Evolutionary conservation across 2,329 filamentous ascomycete species (phyloP), one percentile per base, ranked within the genome.

Genomic region (Fusarium sublunatum): DNA sequence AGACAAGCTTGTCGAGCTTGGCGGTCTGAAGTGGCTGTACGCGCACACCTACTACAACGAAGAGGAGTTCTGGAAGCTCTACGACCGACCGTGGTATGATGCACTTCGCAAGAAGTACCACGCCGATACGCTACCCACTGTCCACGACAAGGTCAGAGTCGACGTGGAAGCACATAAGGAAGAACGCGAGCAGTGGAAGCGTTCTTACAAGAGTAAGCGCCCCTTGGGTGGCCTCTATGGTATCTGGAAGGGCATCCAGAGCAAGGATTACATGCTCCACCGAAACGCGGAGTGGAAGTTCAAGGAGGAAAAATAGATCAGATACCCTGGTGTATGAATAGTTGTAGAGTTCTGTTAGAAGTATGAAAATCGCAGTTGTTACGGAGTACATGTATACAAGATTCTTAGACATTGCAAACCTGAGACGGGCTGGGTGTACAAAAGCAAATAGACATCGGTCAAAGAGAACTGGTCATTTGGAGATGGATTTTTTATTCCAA

Each of bases 1-100:
- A 77, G 77, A 79, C 19, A 89, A 90, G 71, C 84, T 93, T 5
- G 79, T 80, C 43, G 82, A 86, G 64, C 83, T 95, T 1, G 88
- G 88, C 42, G 92, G 92, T 3, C 86, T 90, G 79, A 96, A 96
- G 79, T 95, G 91, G 90, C 80, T 96, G 11, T 96, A 96, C 75
- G 91, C 92, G 3, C 90, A 94, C 70, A 90, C 91, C 0, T 96
- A 93, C 78, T 95, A 95, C 74, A 83, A 84, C n/a, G 84, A 90
- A 71, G 78, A 83, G 0, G 86, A 91, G 71, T 92, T 91, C 76
- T 91, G 88, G 88, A 69, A 77, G 31, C 79, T 87, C 47, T 91
- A 91, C 73, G 81, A 80, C 52, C 75, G 78, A 39, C 69, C 72
- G 19, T 86, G 82, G 82, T 92, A 92, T 73, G 83, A 90, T 29